Evolutionary conservation across 441 rosid species (phyloP).

Genomic region (Populus tomentosa): DNA sequence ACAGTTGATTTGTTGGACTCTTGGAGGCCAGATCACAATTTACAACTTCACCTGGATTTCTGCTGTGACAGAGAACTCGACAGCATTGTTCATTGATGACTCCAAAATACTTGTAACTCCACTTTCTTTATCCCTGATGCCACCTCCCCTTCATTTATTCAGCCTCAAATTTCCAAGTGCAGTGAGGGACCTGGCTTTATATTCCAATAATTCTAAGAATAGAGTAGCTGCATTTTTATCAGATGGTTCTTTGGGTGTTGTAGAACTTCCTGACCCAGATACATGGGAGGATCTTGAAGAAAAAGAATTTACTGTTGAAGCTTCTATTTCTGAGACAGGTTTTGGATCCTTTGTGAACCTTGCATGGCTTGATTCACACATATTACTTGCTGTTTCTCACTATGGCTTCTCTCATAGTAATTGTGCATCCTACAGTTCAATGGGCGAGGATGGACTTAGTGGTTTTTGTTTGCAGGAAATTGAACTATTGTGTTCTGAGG

Average conservation of each 20-base stretch:
- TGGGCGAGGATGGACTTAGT: slow-evolving; percentile 35
- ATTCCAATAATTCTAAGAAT: slow-evolving; percentile 52
- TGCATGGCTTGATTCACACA: slow-evolving; percentile 65
- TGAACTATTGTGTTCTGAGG: slow-evolving; percentile 63
- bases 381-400: slow-evolving; percentile 70
- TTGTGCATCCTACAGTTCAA: slow-evolving; percentile 21
- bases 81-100: slow-evolving; percentile 74
- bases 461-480: slow-evolving; percentile 74
- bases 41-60: slow-evolving; percentile 73
- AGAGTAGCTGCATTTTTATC: slow-evolving; percentile 66
- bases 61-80: slow-evolving; percentile 75
- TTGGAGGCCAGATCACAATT: slow-evolving; percentile 55
- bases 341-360: slow-evolving; percentile 68
- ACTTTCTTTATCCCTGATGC: slow-evolving; percentile 73
- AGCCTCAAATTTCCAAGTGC: slow-evolving; percentile 61
- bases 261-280: slow-evolving; percentile 67
- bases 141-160: slow-evolving; percentile 82
- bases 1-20: slow-evolving; percentile 82
- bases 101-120: slow-evolving; percentile 74
- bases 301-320: slow-evolving; percentile 53
- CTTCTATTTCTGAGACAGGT: slow-evolving; percentile 39
- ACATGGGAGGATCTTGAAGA: slow-evolving; percentile 89
- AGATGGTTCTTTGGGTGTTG: slow-evolving; percentile 64
- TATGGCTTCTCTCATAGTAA: slow-evolving; percentile 43
- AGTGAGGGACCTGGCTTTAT: slow-evolving; percentile 59